These are phyloP conservation scores for Panus rudis DNA, from an alignment of 768 basidiomycete species.

Conservation along the genomic window DNA sequence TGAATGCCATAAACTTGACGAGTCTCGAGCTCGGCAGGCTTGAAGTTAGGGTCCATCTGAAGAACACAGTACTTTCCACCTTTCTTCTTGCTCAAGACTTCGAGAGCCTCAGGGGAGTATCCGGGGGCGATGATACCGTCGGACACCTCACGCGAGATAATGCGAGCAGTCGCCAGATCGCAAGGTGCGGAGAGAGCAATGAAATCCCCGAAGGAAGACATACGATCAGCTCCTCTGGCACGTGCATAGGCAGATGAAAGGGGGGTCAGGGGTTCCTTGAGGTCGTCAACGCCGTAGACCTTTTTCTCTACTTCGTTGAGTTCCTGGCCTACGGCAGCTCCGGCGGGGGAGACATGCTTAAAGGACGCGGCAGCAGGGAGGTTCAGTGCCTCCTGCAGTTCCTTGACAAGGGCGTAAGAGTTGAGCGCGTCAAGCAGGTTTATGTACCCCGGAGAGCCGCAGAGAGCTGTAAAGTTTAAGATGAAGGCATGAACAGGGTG, in stretches of 20 bases:
- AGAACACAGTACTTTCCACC: conserved; percentile 98
- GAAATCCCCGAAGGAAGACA: conserved; percentile 99
- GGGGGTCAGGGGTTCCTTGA: conserved; percentile 83
- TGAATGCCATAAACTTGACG: conserved; percentile 92
- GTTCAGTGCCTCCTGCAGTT: conserved; percentile 78
- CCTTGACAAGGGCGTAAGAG: conserved; percentile 92
- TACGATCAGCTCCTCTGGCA: conserved; percentile 94
- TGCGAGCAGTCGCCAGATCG: conserved; percentile 89
- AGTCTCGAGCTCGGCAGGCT: conserved; percentile 76
- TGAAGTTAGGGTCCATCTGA: conserved; percentile 84
- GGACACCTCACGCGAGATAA: conserved; percentile 98
- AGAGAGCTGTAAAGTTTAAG: conserved; percentile 55
- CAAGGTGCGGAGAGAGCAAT: conserved; percentile 91
- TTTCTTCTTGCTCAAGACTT: conserved; percentile 92
- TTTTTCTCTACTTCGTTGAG: conserved; percentile 81
- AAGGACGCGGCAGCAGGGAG: conserved; percentile 97
- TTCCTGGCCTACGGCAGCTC: conserved; percentile 86
- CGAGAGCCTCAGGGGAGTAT: conserved; percentile 81
- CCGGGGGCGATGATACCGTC: conserved; percentile 98
- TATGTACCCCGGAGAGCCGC: conserved; percentile 96
- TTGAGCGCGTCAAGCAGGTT: conserved; percentile 97
- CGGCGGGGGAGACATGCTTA: conserved; percentile 99
- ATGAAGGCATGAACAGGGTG: not conserved
- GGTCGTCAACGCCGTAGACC: conserved; percentile 94
- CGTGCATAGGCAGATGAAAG: conserved; percentile 93